Base-by-base conservation (phyloP, 768 basidiomycete species). In the Mycena capillaripes region DNA sequence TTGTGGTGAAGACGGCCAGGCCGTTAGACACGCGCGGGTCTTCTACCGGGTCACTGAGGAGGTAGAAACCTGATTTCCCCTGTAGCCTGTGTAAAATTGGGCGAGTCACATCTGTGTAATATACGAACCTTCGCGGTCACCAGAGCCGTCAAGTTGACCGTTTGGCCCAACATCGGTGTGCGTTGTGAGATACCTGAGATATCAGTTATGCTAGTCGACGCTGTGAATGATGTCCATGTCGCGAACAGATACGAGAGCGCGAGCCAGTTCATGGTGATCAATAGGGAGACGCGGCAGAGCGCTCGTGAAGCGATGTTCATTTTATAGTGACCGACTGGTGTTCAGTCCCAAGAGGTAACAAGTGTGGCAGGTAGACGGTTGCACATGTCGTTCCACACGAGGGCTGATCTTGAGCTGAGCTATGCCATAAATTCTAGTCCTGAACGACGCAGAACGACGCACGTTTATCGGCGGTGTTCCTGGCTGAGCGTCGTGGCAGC, bases 11-110 rank as follows among this genome's bases (percentile, higher is more conserved):
- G 44, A 92, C 82, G 27, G 80, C 81, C 12, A 92, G 78, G 42
- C 89, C 90, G 68, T 83, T 87, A 9, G 89, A 91, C 42, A 83
- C 81, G 42, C 89, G 87, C 29, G 77, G 74, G 73, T 90, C 89
- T 2, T 80, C 67, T 9, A 82, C 82, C 38, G 83, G 82, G 6
- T 62, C 71, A 4, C 60, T 66, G 42, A 19, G 60, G 55, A 71
- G 30, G 36, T 70, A 71, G 63, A 71, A 71, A 27, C 70, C 70
- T 9, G 60, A 57, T 38, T 55, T 44, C 10, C 71, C 68, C 74
- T 72, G 14, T 12, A 44, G 30, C 8, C 12, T 25, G 14, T 2
- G 21, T 27, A 5, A 44, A 17, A 34, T 17, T 29, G n/a, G 46
- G 12, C 25, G 27, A 52, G 5, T 23, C 23, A 16, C 16, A 25